phyloP scores from a whole-genome alignment of 225 moss, liverwort and hornwort species.

The Climacium dendroides region DNA sequence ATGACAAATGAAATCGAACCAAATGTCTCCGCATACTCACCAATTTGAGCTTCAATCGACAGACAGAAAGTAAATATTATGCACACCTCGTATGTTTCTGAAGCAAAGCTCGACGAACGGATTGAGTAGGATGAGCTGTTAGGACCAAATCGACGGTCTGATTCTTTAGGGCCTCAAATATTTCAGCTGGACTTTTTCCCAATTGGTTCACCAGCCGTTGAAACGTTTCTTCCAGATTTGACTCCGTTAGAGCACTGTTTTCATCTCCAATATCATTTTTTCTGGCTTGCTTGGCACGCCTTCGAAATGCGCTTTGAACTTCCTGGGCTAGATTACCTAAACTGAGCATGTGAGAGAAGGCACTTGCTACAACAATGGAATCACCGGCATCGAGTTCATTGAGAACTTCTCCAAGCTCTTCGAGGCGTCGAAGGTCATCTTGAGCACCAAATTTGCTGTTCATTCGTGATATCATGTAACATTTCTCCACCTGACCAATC shows the following conservation, averaged over 20 bases:
- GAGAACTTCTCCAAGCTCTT: conserved; percentile 38
- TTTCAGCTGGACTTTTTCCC: conserved; percentile 37
- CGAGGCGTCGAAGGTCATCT: conserved; percentile 23
- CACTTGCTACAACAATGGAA: conserved; percentile 44
- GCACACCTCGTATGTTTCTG: conserved; percentile 46
- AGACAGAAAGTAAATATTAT: background rate
- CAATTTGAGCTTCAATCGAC: background rate
- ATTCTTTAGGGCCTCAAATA: conserved; percentile 39
- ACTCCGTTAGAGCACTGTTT: conserved; percentile 39
- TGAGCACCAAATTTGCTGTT: conserved; percentile 21
- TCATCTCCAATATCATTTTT: conserved; percentile 41
- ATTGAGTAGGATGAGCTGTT: conserved; percentile 55
- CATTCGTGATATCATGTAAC: conserved; percentile 33
- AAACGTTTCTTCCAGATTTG: conserved; percentile 47
- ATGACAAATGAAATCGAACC: background rate
- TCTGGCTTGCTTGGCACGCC: conserved; percentile 35
- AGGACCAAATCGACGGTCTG: conserved; percentile 49
- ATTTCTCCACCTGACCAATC: conserved; percentile 35
- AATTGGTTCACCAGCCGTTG: conserved; percentile 31
- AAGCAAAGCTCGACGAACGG: conserved; percentile 50
- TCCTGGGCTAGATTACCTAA: conserved; percentile 50
- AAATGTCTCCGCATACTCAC: background rate
- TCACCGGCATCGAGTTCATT: conserved; percentile 43
- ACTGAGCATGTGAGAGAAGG: conserved; percentile 57
- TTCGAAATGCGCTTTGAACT: conserved; percentile 35